Evolutionary conservation across 2,329 filamentous ascomycete species (phyloP), one percentile per base, ranked within the genome.

Genomic region (Dryadomyces quercus-mongolicae): DNA sequence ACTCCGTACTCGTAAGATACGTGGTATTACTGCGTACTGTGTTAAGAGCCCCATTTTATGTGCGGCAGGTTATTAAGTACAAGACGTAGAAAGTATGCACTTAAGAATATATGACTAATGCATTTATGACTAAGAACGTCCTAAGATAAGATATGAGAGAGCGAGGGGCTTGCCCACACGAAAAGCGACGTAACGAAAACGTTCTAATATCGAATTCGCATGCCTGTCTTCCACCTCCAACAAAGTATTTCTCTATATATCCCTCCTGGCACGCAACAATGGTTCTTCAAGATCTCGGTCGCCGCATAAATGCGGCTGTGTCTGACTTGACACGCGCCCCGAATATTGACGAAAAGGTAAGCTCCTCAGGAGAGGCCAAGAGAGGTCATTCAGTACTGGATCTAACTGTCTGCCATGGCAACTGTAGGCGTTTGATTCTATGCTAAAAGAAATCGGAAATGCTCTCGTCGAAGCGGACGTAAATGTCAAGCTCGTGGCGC

Each of bases 241-340:
- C 25, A 8, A 22, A 44, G 12, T 38, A 6, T n/a, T 53, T 34
- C 21, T 42, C 20, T 10, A 21, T 22, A 22, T 10, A 31, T 44
- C 40, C 16, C 21, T 15, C 16, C 18, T 25, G 25, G 20, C 36
- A 31, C 46, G 38, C 51, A 43, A 49, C 65, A 67, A 98, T 98
- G 93, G 93, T 98, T 79, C 86, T 98, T 67, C 91, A 95, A 83
- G 93, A 98, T 80, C 82, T 98, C 57, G 93, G 93, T 64, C 90
- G 92, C 77, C 93, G 93, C 74, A 97, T 98, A 71, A 97, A 96
- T 74, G 82, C 89, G 77, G 93, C 93, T 65, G 88, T 98, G 74
- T 86, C 84, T 59, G 92, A 96, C 74, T 79, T 97, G 65, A 95
- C 92, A 57, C 81, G 92, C 65, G 89, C 93, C 56, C 87, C 84